A percentile compares a stretch with the other conserved stretches of the same genome.
Conservation (phyloP, 805 yeast species). For the Komagataella mondaviorum region DNA sequence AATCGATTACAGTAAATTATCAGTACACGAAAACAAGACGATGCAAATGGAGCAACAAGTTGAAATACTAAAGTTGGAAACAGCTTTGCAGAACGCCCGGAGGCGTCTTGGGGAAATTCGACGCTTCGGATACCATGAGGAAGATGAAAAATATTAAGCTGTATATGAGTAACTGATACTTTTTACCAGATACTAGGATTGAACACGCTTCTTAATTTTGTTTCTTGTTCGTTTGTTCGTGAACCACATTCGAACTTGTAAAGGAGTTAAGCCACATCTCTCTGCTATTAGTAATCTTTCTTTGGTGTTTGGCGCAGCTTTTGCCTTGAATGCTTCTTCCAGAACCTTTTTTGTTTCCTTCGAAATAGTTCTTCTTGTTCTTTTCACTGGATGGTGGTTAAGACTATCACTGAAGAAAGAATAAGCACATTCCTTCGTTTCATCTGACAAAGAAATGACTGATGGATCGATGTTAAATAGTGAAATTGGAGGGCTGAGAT, state of each 20-base stretch:
- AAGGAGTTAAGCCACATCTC: conserved; percentile 9
- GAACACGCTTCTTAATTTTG: neutral
- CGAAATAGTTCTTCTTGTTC: neutral
- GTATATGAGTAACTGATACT: too few species aligned
- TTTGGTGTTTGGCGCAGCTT: conserved; percentile 9
- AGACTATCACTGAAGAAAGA: neutral
- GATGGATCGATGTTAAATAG: neutral
- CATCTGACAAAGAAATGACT: neutral
- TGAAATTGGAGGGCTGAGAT: neutral
- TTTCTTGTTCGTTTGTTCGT: conserved; percentile 12
- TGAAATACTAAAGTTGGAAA: conserved; percentile 72
- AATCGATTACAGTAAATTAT: conserved; percentile 55
- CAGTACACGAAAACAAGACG: conserved; percentile 73
- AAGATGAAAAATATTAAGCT: conserved; percentile 8
- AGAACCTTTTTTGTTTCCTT: neutral
- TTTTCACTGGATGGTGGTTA: neutral
- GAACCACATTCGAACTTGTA: conserved; percentile 16
- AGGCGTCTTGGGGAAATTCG: conserved; percentile 78
- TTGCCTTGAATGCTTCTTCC: conserved; percentile 1
- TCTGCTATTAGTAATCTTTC: conserved; percentile 13
- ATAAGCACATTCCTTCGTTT: neutral
- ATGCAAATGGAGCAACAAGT: conserved; percentile 91
- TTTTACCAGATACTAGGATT: neutral
- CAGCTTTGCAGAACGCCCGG: conserved; percentile 56
- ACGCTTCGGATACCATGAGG: conserved; percentile 59